Base-by-base conservation (phyloP, 441 rosid species). In the Pelargonium cotyledonis region DNA sequence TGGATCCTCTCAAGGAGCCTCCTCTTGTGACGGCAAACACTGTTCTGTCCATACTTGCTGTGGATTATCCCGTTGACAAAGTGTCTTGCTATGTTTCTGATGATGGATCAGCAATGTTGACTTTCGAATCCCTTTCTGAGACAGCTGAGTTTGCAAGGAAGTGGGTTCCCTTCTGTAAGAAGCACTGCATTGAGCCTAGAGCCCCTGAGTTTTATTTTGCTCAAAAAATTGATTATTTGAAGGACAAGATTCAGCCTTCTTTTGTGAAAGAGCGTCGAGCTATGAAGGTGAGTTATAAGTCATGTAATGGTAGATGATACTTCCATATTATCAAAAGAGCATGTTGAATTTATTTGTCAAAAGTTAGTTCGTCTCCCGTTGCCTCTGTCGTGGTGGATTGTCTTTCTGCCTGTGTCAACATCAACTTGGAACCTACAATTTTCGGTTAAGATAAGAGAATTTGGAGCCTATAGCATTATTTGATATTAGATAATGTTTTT, bases 11-110 rank as follows among this genome's bases (percentile, higher is more conserved):
- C 70, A 94, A 94, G 85, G 99, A 91, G 77, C 97, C 97, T 69
- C 99, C 99, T 26, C 95, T 94, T 72, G 97, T 94, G 80, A 94
- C 99, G 55, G 99, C 99, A 66, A 94, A 94, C 77, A 94, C 97
- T 44, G 96, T 94, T 76, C 87, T 94, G 55, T 94, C 99, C 73
- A 94, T 94, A 78, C 92, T 94, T 79, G 79, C 99, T 31, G 96
- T 94, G 80, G 97, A 94, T 81, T 94, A 94, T 81, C 99, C 97
- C 4, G 89, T 94, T 79, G 98, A 91, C 84, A 93, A 93, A 86
- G 96, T 93, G 69, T 93, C 98, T 55, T 93, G 98, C 85, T 93
- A 93, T 83, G 86, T 94, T 44, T 93, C 98, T 62, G 98, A 93
- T 81, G 99, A 94, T 83, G 99, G 99, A 80, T 93, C 99, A 65